Evolutionary conservation across 768 basidiomycete species (phyloP), one percentile per base, ranked within the genome.

Genomic region (Collybia nuda): DNA sequence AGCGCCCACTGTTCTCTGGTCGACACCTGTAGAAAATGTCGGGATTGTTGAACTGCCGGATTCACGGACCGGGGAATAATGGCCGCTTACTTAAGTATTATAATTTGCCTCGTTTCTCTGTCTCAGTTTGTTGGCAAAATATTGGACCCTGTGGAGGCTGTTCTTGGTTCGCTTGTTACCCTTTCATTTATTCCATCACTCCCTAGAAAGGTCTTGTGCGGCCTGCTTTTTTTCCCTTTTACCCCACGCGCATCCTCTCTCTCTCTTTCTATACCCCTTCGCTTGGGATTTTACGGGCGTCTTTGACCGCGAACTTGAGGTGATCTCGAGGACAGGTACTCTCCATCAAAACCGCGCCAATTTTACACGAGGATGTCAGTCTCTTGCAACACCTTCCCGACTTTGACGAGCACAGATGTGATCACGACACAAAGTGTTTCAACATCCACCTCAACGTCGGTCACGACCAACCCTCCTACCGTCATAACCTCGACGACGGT

Each of bases 371-470:
- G 39, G 47, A 69, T 69, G 67, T 57, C 68, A 11, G 67, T 68
- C 62, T 61, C 77, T 47, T 81, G 79, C 56, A 62, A 62, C 32
- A 62, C 75, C 18, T 63, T 67, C 44, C 71, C 79, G 41, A 79
- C 77, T 6, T 64, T 65, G 56, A 79, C 78, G 5, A 62, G 63
- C 40, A 78, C 73, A 51, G 66, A 62, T 40, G 60, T 68, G 5
- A 26, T 75, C 56, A 71, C 69, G 7, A 64, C 69, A 2, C 67
- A 67, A 21, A 60, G 56, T 18, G 47, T 65, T 5, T 63, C 67
- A 15, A 77, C 73, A 5, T 71, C 71, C 7, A 67, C 65, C 48
- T 70, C 73, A 6, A 62, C 62, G 19, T 71, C 69, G 48, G 44
- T 65, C 9, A 65, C 67, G 21, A 69, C 62, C 15, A 48, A 52